phyloP scores from a whole-genome alignment of 352 stramenopile species.

The Phytophthora capsici region DNA sequence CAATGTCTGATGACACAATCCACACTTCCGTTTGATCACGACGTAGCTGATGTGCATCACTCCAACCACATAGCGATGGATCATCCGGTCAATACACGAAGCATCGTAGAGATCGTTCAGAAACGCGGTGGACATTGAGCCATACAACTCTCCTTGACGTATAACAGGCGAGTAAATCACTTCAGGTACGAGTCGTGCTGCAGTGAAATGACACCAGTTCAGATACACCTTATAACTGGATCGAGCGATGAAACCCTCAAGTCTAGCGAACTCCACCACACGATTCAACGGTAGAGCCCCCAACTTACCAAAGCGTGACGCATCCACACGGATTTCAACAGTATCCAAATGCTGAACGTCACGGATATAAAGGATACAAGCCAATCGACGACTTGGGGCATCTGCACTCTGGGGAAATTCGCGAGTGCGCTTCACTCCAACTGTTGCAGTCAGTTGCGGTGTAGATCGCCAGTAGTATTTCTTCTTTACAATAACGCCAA shows the following conservation, averaged over 20 bases:
- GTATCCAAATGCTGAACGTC: constrained; percentile 51
- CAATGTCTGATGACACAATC: constrained; percentile 57
- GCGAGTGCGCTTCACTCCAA: constrained; percentile 19
- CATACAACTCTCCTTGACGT: constrained; percentile 44
- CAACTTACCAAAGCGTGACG: constrained; percentile 46
- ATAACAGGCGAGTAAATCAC: neutral
- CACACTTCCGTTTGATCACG: constrained; percentile 74
- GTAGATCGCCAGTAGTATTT: constrained; percentile 37
- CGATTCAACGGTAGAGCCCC: constrained; percentile 33
- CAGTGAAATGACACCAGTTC: constrained; percentile 54
- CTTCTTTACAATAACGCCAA: constrained; percentile 43
- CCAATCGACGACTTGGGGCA: constrained; percentile 19
- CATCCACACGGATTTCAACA: constrained; percentile 58
- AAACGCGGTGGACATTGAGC: constrained; percentile 43
- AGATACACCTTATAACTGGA: constrained; percentile 70
- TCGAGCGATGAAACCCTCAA: constrained; percentile 64
- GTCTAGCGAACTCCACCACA: constrained; percentile 59
- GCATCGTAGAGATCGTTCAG: constrained; percentile 58
- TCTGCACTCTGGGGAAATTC: neutral
- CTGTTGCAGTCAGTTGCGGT: constrained; percentile 11
- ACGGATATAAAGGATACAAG: constrained; percentile 45
- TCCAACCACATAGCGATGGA: constrained; percentile 65
- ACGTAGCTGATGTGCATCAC: constrained; percentile 84
- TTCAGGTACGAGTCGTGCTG: constrained; percentile 14
- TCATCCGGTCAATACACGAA: constrained; percentile 45